phyloP scores from a whole-genome alignment of 345 rosid species.

The Hibiscus tridactylites region DNA sequence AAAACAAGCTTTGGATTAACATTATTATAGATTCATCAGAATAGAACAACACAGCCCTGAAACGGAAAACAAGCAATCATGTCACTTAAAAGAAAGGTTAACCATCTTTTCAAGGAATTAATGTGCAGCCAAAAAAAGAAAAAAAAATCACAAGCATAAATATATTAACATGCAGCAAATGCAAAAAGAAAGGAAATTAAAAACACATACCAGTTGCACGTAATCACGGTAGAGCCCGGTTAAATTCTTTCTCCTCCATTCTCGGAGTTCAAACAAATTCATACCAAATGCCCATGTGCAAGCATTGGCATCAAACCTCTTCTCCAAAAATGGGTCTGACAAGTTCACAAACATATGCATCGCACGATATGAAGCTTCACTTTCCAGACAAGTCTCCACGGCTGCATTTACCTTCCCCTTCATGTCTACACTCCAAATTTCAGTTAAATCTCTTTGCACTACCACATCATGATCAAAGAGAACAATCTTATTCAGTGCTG shows the following conservation, averaged over 20 bases:
- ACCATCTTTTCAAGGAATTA: neutral
- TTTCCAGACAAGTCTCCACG: conserved; percentile 70
- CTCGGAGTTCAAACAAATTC: conserved; percentile 74
- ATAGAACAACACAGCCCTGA: neutral
- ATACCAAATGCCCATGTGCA: conserved; percentile 97
- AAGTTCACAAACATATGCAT: conserved; percentile 62
- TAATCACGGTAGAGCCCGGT: conserved; percentile 49
- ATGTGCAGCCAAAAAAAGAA: too few species aligned
- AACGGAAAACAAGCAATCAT: neutral
- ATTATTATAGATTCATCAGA: neutral
- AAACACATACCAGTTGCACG: conserved; percentile 53
- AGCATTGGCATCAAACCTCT: conserved; percentile 48
- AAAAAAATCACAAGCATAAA: neutral
- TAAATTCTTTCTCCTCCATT: conserved; percentile 69
- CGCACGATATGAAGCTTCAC: conserved; percentile 46
- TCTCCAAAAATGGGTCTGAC: conserved; percentile 58
- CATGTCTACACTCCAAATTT: conserved; percentile 66
- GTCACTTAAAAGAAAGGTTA: neutral
- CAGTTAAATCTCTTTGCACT: conserved; percentile 66
- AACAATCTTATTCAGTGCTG: conserved; percentile 62
- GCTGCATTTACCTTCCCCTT: conserved; percentile 85
- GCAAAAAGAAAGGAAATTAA: neutral
- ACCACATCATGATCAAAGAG: conserved; percentile 91
- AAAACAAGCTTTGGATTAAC: neutral
- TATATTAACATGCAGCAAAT: neutral